Conservation (phyloP, 1,139 yeast species). For the Debaryomycetaceae sp. region DNA sequence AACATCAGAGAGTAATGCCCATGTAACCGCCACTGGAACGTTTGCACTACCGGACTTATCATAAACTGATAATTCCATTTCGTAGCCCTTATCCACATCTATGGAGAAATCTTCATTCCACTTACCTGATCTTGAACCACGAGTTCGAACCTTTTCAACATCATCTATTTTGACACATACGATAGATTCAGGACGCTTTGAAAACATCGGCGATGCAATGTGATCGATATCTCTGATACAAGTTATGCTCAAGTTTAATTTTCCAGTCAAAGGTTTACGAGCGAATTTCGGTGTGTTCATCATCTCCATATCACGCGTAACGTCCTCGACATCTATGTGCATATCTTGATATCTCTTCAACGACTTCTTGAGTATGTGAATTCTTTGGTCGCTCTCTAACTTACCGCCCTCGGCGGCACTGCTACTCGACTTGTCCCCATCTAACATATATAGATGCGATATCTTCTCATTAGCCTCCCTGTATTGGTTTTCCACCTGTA, state of each 20-base stretch:
- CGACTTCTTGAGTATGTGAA: constrained; percentile 78
- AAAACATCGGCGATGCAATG: constrained; percentile 74
- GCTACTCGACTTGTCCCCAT: constrained; percentile 83
- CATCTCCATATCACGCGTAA: constrained; percentile 60
- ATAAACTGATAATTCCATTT: constrained; percentile 80
- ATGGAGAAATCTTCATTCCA: constrained; percentile 84
- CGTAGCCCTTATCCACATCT: constrained; percentile 86
- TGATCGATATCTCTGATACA: constrained; percentile 91
- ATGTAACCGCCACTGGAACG: constrained; percentile 89
- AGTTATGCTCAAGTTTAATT: constrained; percentile 62
- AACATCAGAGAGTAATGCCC: constrained; percentile 86
- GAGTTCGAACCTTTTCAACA: constrained; percentile 73
- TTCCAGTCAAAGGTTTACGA: constrained; percentile 81
- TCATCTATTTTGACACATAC: constrained; percentile 84
- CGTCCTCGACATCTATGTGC: constrained; percentile 69
- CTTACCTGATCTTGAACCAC: constrained; percentile 69
- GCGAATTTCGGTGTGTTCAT: constrained; percentile 66
- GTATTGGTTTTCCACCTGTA: constrained; percentile 91
- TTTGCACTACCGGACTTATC: constrained; percentile 66
- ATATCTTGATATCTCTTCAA: constrained; percentile 85
- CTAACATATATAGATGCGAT: constrained; percentile 78
- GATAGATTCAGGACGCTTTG: constrained; percentile 76
- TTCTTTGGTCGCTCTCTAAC: constrained; percentile 79
- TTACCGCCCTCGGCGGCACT: constrained; percentile 89
- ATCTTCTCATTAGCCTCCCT: constrained; percentile 89